phyloP scores from a whole-genome alignment of 768 basidiomycete genomes.

The Kwoniella botswanensis region DNA sequence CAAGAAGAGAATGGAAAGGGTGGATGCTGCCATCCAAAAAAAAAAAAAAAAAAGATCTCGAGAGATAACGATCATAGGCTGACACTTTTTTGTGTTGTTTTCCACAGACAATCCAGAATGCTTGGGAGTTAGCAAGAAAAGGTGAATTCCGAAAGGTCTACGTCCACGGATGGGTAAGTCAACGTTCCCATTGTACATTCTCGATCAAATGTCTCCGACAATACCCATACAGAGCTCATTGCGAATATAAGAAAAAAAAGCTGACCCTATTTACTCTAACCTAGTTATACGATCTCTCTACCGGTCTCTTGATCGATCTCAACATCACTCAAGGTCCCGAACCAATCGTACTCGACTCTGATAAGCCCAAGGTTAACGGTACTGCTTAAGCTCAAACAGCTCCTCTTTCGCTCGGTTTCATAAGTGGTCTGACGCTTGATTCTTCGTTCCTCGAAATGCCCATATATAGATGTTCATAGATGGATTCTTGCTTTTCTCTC shows the following conservation, averaged over 20 bases:
- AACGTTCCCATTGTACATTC: not conserved
- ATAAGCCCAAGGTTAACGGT: conserved; percentile 1
- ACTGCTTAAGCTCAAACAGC: not conserved
- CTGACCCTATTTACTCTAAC: not conserved
- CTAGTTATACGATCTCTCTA: conserved; percentile 50
- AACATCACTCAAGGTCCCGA: conserved; percentile 29
- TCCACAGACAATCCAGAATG: conserved; percentile 47
- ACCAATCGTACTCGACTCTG: conserved; percentile 9
- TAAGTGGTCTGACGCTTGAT: not conserved
- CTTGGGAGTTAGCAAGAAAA: conserved; percentile 44
- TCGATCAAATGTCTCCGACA: no score
- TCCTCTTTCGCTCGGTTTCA: not conserved
- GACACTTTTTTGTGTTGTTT: not conserved
- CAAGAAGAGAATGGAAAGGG: no score
- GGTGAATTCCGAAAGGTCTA: conserved; percentile 48
- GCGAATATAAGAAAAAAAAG: not conserved
- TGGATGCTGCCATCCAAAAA: no score
- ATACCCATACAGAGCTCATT: no score
- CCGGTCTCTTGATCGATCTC: conserved; percentile 44
- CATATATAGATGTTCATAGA: not conserved
- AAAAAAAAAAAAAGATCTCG: no score
- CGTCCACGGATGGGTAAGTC: conserved; percentile 56
- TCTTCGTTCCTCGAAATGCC: not conserved
- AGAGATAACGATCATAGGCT: no score
- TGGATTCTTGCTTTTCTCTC: not conserved